Evolutionary conservation across 2,329 filamentous ascomycete species (phyloP).

Genomic region (Trichoderma aggressivum): DNA sequence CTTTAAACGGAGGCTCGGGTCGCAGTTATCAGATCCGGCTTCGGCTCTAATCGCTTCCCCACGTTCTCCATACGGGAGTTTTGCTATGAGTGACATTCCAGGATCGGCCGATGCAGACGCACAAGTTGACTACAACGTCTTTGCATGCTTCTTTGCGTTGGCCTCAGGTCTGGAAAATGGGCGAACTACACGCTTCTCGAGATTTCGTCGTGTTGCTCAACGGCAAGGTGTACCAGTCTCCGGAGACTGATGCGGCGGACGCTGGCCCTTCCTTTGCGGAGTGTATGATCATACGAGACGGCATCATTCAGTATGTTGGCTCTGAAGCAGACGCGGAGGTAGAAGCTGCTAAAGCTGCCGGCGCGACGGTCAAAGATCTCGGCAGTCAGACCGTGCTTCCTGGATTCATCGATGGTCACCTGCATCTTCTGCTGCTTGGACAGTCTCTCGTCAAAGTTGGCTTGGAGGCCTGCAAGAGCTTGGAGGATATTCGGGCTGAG

Average conservation of each 20-base stretch:
- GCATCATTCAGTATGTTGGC: constrained; percentile 35
- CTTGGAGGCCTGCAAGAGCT: constrained; percentile 45
- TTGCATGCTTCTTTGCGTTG: neutral
- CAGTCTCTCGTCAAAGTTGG: constrained; percentile 51
- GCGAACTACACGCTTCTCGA: constrained; percentile 4
- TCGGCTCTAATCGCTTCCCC: constrained; percentile 7
- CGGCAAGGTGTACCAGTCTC: constrained; percentile 23
- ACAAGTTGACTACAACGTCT: neutral
- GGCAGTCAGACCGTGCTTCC: constrained; percentile 44
- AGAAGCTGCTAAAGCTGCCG: constrained; percentile 25
- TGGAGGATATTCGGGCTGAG: constrained; percentile 47
- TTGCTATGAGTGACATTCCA: neutral
- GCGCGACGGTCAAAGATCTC: constrained; percentile 29
- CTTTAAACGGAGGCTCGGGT: constrained; percentile 8
- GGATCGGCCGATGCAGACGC: neutral
- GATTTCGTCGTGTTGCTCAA: constrained; percentile 23
- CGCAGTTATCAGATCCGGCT: constrained; percentile 9
- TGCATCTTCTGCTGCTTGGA: constrained; percentile 54
- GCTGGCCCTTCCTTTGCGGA: constrained; percentile 19
- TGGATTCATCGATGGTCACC: constrained; percentile 56
- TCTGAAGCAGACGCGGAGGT: constrained; percentile 27
- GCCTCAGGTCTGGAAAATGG: constrained; percentile 7
- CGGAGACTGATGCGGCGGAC: neutral
- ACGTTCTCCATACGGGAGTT: constrained; percentile 3
- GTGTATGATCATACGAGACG: constrained; percentile 35